These are phyloP conservation scores for Phaeoacremonium minimum DNA, from an alignment of 2,329 filamentous ascomycete genomes.

Conservation along the genomic window DNA sequence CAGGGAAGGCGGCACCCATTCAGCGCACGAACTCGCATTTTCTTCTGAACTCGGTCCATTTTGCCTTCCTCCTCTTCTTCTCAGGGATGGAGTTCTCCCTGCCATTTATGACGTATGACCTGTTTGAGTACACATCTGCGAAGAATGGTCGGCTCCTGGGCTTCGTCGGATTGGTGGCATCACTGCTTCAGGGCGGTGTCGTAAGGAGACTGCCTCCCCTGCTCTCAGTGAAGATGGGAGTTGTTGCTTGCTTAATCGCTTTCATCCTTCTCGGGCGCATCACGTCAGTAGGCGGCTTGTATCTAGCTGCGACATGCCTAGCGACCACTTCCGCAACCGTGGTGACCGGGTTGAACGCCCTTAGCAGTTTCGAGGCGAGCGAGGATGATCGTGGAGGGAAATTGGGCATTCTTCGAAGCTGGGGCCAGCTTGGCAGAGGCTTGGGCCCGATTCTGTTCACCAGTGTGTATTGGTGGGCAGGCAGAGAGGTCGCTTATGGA, in stretches of 20 bases:
- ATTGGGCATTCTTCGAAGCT: slow-evolving; percentile 74
- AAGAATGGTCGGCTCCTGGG: slow-evolving; percentile 84
- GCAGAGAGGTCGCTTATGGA: slow-evolving; percentile 77
- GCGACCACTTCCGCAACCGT: slow-evolving; percentile 92
- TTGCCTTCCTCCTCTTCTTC: slow-evolving; percentile 92
- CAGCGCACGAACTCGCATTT: slow-evolving; percentile 76
- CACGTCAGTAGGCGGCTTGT: slow-evolving; percentile 64
- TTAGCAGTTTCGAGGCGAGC: slow-evolving; percentile 84
- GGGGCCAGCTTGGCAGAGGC: slow-evolving; percentile 84
- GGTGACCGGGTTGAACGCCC: slow-evolving; percentile 85
- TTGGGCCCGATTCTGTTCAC: slow-evolving; percentile 88
- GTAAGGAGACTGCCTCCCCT: slow-evolving; percentile 82
- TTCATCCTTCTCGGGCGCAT: slow-evolving; percentile 77
- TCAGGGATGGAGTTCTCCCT: slow-evolving; percentile 94
- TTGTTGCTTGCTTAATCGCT: slow-evolving; percentile 70
- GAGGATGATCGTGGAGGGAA: slow-evolving; percentile 80
- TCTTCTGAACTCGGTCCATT: slow-evolving; percentile 79
- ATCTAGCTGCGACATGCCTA: slow-evolving; percentile 75
- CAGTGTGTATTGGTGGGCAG: slow-evolving; percentile 97
- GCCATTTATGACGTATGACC: slow-evolving; percentile 94
- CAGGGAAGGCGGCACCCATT: slow-evolving; percentile 17
- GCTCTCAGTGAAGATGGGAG: slow-evolving; percentile 72
- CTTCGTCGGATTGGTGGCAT: slow-evolving; percentile 86
- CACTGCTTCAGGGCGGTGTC: slow-evolving; percentile 88
- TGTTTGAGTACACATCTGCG: slow-evolving; percentile 77